phyloP scores from a whole-genome alignment of 345 rosid species.

The Mallotus nudiflorus region DNA sequence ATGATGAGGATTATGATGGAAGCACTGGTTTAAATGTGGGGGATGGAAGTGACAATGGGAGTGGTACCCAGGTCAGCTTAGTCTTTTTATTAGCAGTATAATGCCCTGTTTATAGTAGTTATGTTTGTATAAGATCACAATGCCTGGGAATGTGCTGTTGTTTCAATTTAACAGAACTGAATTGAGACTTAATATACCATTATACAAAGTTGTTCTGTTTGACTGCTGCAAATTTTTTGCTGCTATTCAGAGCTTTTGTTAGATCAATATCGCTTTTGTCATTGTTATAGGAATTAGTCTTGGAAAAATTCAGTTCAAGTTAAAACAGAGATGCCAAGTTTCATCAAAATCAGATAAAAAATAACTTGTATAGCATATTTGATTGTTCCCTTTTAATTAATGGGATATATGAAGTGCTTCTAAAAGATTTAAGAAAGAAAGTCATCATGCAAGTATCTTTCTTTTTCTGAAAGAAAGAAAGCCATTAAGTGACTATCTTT shows the following conservation, averaged over 20 bases:
- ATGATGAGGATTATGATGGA: slow-evolving; percentile 17
- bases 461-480: not conserved
- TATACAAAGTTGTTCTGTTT: not conserved
- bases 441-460: not conserved
- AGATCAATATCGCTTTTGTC: not conserved
- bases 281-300: no score
- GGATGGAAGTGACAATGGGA: slow-evolving; percentile 52
- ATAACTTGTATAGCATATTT: not conserved
- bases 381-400: not conserved
- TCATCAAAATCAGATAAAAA: not conserved
- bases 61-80: slow-evolving; percentile 48
- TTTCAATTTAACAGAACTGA: not conserved
- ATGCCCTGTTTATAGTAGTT: not conserved
- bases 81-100: not conserved
- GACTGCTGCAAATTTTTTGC: not conserved
- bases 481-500: no score
- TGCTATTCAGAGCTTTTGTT: not conserved
- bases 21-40: slow-evolving; percentile 35
- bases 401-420: not conserved
- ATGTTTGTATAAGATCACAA: not conserved
- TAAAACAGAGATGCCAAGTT: no score
- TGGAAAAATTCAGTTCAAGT: no score
- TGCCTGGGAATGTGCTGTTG: not conserved
- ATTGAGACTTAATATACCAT: not conserved
- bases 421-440: not conserved